Evolutionary conservation across 768 basidiomycete genomes (phyloP).

Genomic region (Tulasnella sp.): DNA sequence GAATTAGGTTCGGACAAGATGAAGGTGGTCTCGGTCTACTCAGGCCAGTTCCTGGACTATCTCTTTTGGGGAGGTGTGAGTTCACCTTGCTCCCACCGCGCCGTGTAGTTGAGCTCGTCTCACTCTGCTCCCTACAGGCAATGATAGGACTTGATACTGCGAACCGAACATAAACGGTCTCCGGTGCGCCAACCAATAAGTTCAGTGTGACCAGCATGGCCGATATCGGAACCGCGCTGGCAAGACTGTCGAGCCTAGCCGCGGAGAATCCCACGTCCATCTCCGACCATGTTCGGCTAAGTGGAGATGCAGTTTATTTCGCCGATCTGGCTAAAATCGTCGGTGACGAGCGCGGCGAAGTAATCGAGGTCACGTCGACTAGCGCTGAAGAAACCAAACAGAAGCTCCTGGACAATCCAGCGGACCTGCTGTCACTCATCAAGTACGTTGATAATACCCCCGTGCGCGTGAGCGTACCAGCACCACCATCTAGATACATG

Average conservation of each 20-base stretch:
- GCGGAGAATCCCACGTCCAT: background rate
- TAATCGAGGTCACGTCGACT: no score
- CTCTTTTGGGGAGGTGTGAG: background rate
- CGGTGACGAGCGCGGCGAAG: background rate
- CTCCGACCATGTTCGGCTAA: background rate
- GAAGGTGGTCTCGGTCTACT: background rate
- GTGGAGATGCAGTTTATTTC: background rate
- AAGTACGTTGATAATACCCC: no score
- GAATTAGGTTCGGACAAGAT: background rate
- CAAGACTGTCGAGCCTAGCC: background rate
- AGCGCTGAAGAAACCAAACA: no score
- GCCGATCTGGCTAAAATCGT: background rate
- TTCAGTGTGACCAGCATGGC: background rate
- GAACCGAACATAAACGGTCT: background rate
- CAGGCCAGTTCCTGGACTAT: background rate
- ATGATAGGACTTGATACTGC: constrained; percentile 7
- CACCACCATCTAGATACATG: no score
- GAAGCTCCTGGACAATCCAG: no score
- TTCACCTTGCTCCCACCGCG: background rate
- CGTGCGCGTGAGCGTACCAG: no score
- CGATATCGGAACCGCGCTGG: constrained; percentile 8
- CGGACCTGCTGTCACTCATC: no score
- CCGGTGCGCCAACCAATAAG: background rate
- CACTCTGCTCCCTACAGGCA: background rate
- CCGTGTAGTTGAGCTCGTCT: background rate